Evolutionary conservation across 176 grass and related monocot species (phyloP).

Genomic region (Raddia distichophylla): DNA sequence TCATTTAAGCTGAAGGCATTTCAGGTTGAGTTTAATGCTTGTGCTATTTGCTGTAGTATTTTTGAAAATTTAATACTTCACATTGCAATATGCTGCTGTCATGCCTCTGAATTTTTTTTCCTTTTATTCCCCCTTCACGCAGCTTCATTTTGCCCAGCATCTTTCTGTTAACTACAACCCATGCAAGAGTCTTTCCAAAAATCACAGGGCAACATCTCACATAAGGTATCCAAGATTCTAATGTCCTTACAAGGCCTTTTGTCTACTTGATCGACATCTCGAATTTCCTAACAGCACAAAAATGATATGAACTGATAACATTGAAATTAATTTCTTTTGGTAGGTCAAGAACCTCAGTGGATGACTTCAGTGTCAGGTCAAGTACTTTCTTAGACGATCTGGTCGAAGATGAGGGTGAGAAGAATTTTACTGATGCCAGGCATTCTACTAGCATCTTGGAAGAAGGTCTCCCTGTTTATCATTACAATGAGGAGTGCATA

Average conservation of each 20-base stretch:
- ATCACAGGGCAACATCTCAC: conserved; percentile 33
- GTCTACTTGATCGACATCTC: conserved; percentile 11
- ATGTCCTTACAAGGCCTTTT: background rate
- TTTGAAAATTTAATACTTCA: background rate
- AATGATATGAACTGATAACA: background rate
- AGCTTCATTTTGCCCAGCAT: conserved; percentile 87
- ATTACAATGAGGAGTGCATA: conserved; percentile 21
- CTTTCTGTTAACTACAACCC: conserved; percentile 59
- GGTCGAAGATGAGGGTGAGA: conserved; percentile 38
- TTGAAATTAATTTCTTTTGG: background rate
- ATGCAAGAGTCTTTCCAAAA: conserved; percentile 46
- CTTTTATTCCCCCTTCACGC: conserved; percentile 32
- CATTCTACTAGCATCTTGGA: conserved; percentile 51
- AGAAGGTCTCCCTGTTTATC: conserved; percentile 22
- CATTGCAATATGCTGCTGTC: background rate
- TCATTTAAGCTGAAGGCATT: background rate
- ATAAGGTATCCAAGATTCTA: conserved; percentile 52
- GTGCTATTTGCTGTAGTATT: background rate
- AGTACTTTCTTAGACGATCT: conserved; percentile 42
- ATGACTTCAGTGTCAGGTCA: conserved; percentile 41
- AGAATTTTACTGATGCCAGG: conserved; percentile 38
- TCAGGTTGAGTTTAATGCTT: background rate
- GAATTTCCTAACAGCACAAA: background rate
- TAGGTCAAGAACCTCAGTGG: conserved; percentile 61
- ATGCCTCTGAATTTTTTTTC: background rate